phyloP scores from a whole-genome alignment of 1,284 basidiomycete species.

The Ceratobasidium sp. region DNA sequence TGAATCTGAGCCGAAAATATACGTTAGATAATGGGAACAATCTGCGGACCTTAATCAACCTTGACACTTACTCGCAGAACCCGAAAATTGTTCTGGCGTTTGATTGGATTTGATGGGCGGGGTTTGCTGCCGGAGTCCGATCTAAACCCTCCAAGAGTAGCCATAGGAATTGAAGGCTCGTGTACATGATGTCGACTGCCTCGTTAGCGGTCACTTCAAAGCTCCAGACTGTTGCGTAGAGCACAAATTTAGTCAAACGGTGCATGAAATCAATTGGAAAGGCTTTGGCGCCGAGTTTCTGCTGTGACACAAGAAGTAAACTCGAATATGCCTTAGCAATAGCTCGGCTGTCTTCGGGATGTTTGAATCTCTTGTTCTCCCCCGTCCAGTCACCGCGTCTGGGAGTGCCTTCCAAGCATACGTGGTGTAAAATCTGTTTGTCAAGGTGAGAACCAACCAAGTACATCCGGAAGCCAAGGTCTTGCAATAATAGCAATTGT shows the following conservation, averaged over 20 bases:
- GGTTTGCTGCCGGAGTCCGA: background rate
- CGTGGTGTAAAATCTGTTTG: background rate
- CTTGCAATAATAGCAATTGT: background rate
- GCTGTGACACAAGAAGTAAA: background rate
- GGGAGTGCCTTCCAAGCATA: background rate
- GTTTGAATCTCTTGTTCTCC: background rate
- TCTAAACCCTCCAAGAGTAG: background rate
- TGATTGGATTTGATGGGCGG: background rate
- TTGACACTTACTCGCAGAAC: background rate
- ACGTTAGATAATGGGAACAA: background rate
- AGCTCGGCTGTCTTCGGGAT: background rate
- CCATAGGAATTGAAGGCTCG: background rate
- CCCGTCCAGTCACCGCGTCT: background rate
- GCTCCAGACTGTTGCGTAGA: background rate
- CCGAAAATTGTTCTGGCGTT: background rate
- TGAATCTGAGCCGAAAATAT: background rate
- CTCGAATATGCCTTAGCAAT: background rate
- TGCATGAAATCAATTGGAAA: background rate
- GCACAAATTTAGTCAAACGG: background rate
- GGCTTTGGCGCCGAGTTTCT: too few species aligned
- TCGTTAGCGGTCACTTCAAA: background rate
- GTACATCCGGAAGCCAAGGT: background rate
- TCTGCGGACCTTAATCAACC: background rate
- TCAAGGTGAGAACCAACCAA: background rate
- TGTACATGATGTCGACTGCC: background rate